Percentiles rank a stretch among this genome's conserved stretches.
Evolutionary conservation across 164 flowering plant genomes (phyloP).

Genomic region (Platanus orientalis): DNA sequence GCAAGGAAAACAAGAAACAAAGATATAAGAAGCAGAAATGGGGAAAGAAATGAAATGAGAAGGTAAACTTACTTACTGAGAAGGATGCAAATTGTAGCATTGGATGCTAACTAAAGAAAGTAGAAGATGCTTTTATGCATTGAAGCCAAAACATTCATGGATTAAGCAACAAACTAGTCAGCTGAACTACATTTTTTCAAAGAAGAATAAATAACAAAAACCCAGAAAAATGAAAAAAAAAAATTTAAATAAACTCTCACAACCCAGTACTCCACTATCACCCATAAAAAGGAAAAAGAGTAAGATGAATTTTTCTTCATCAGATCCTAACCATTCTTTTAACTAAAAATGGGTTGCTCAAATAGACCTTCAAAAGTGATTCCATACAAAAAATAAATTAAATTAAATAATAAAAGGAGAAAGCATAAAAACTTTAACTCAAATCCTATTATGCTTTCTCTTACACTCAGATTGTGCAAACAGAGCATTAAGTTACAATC

Average conservation of each 20-base stretch:
- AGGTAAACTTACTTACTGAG: too few relatives aligned
- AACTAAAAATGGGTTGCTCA: neutral
- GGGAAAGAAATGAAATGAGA: neutral
- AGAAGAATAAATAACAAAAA: conserved; percentile 11
- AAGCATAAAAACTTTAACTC: neutral
- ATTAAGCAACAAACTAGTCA: too few relatives aligned
- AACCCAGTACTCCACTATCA: too few relatives aligned
- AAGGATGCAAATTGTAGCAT: too few relatives aligned
- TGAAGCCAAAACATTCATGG: too few relatives aligned
- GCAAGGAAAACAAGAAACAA: neutral
- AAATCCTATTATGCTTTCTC: conserved; percentile 7
- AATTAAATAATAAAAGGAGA: neutral
- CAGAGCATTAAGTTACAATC: neutral
- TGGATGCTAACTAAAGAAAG: too few relatives aligned
- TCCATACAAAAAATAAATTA: neutral
- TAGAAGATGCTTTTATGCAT: too few relatives aligned
- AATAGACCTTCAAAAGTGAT: neutral
- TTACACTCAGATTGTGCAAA: neutral
- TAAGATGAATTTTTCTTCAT: conserved; percentile 12
- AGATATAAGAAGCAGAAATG: neutral
- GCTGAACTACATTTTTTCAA: conserved; percentile 26
- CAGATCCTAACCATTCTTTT: conserved; percentile 21
- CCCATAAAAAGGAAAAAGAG: conserved; percentile 15
- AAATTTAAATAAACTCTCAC: too few relatives aligned
- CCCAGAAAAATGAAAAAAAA: too few relatives aligned